Evolutionary conservation across 2,329 filamentous ascomycete species (phyloP), one percentile per base, ranked within the genome.

Genomic region (Epichloe glyceriae): DNA sequence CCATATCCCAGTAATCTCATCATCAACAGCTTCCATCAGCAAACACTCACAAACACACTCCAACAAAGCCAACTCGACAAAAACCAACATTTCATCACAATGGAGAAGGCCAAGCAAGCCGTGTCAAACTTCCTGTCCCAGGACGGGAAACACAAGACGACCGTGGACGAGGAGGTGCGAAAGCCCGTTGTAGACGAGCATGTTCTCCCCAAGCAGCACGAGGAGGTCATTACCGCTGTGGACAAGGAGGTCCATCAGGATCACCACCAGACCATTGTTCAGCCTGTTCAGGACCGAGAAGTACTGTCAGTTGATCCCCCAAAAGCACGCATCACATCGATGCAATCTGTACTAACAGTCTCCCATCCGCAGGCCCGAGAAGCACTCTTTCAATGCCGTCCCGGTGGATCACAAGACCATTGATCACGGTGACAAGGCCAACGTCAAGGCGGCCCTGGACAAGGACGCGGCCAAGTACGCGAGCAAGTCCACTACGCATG

Each of bases 181-280:
- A 75, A 78, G 0, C 75, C 78, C 12, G 74, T 86, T 3, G 72
- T 73, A 5, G 72, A 83, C 17, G 82, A 86, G 65, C 71, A 73
- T 1, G 64, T 86, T 43, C 75, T 71, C 53, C 77, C 76, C 42
- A 73, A 76, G n/a, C 65, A 74, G 40, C 81, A 85, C 50, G 80
- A 86, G 60, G 67, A 82, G n/a, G 58, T 78, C 10, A 73, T 70
- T 19, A 82, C 78, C 1, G 83, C 80, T 6, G 64, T 86, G 26
- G 80, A 87, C 61, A 78, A 76, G 57, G 83, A 87, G 58, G 70
- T 86, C 4, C 82, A 87, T 61, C 83, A 86, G 62, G 79, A 86
- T 53, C 83, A 87, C 58, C 80, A 85, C 63, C 82, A 87, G 63
- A 84, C 80, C 45, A 80, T 79, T 0, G 69, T 86, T 1, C 83